Evolutionary conservation across 1,284 basidiomycete species (phyloP), one percentile per base, ranked within the genome.

Genomic region (Rhodotorula sp.): DNA sequence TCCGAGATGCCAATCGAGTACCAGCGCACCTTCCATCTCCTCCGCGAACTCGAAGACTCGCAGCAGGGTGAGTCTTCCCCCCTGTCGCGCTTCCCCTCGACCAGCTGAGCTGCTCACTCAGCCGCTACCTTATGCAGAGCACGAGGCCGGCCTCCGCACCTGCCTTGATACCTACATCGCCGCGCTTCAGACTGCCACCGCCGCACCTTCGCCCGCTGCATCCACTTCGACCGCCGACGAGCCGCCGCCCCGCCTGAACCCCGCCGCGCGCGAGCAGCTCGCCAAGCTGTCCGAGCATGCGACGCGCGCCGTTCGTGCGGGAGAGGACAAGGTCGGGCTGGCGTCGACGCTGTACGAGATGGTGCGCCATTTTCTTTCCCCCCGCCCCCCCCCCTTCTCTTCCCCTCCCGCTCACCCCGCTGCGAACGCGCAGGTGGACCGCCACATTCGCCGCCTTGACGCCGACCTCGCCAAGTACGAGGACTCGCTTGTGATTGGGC

Each of bases 401-500:
- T 29, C 12, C 57, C 6, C 36, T 21, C n/a, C 2, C 15, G 15
- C 15, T 9, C n/a, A 46, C 39, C 22, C 37, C 27, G 0, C 29
- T 1, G 7, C 21, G 21, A 9, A 17, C 46, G 25, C 29, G 9
- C 57, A 78, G 76, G 71, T 78, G 63, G 78, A 79, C 65, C 76
- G 78, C 36, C 78, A 79, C 64, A 77, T 79, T 48, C 76, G 70
- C 36, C 72, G 77, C 25, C 69, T 79, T 34, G 78, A 79, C 67
- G 55, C 70, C 32, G 74, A 76, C 56, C 50, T 77, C 15, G 56
- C 68, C 32, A 60, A 64, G 41, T 68, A 66, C 64, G 71, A 75
- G 54, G 76, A 78, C 59, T 58, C 70, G 13, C 74, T 78, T 29
- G 63, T 78, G 7, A 65, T 78, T 17, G 77, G 78, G 34, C 61